Base-by-base conservation (phyloP, 768 basidiomycete species). In the Mycena sanguinolenta region DNA sequence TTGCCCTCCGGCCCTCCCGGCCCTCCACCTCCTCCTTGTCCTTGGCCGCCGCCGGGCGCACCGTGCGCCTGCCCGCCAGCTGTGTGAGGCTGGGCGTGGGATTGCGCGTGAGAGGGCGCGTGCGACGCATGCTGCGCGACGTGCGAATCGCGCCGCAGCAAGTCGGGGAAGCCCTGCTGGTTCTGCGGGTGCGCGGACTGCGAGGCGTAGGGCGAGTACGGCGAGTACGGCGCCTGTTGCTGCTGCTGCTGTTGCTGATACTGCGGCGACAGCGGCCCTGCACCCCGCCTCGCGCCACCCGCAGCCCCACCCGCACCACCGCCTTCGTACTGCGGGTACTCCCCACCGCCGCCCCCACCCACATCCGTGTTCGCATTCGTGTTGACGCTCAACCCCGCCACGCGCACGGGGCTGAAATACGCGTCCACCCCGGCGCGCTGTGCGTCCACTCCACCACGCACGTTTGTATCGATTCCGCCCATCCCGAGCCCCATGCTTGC, bases 341-440 rank as follows among this genome's bases (percentile, higher is more conserved):
- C 44, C 44, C 19, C 44, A 6, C 44, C 21, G 21, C 21, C 21
- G n/a, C n/a, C n/a, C n/a, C n/a, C n/a, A n/a, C n/a, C n/a, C n/a
- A n/a, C n/a, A n/a, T n/a, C n/a, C n/a, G n/a, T n/a, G n/a, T n/a
- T n/a, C 19, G 7, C 21, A n/a, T n/a, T n/a, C 39, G 21, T 23
- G 23, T 53, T 52, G 23, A 77, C 49, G 79, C 42, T 30, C 66
- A 71, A 21, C 39, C 28, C 23, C 32, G 25, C n/a, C 17, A 30
- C 32, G 27, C 38, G 1, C 23, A 61, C 65, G 42, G 65, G 69
- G 27, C 34, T 73, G 74, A 64, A 75, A 71, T 58, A 68, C 63
- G 67, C 57, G 50, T 69, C 72, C 49, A 64, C 67, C 72, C 67
- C 66, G 23, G 28, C 19, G 44, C 60, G 52, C 28, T n/a, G n/a